These are phyloP conservation scores for Boletellus emodensis DNA, from an alignment of 768 basidiomycete species.

Conservation along the genomic window DNA sequence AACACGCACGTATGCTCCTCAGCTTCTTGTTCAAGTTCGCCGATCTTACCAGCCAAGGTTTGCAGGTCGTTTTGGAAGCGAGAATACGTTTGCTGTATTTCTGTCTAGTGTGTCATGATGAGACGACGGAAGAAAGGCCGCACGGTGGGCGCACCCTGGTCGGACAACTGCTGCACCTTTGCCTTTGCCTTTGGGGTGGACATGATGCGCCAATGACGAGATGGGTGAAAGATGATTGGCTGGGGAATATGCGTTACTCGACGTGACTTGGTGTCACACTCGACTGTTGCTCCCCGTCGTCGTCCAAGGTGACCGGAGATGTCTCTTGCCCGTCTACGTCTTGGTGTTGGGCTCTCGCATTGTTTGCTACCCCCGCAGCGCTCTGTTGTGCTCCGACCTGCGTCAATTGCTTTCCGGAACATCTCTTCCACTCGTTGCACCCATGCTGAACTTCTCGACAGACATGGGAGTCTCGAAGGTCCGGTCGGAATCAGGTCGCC, in stretches of 20 bases:
- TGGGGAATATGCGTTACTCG: constrained; percentile 18
- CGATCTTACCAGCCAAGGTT: constrained; percentile 89
- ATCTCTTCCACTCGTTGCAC: constrained; percentile 23
- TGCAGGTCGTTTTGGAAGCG: constrained; percentile 86
- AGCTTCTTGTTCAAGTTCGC: constrained; percentile 91
- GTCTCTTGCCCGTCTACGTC: constrained; percentile 53
- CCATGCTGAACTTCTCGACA: constrained; percentile 19
- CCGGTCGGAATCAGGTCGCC: constrained; percentile 32
- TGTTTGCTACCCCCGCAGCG: constrained; percentile 32
- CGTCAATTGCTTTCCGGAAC: constrained; percentile 44
- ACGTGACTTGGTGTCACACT: constrained; percentile 28
- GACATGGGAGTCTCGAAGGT: constrained; percentile 19
- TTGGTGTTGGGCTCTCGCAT: constrained; percentile 50
- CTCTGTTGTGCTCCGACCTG: constrained; percentile 30
- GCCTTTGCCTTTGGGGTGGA: constrained; percentile 54
- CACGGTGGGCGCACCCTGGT: constrained; percentile 57
- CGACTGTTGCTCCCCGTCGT: constrained; percentile 15
- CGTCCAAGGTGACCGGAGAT: constrained; percentile 33
- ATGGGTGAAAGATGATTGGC: constrained; percentile 27
- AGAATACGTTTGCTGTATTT: constrained; percentile 79
- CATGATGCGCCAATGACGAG: constrained; percentile 16
- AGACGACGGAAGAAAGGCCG: constrained; percentile 17
- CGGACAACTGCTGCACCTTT: constrained; percentile 55
- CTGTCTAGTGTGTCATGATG: constrained; percentile 54
- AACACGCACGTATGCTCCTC: constrained; percentile 86